These are phyloP conservation scores for Schizopora paradoxa DNA, from an alignment of 1,284 basidiomycete genomes.

Conservation along the genomic window DNA sequence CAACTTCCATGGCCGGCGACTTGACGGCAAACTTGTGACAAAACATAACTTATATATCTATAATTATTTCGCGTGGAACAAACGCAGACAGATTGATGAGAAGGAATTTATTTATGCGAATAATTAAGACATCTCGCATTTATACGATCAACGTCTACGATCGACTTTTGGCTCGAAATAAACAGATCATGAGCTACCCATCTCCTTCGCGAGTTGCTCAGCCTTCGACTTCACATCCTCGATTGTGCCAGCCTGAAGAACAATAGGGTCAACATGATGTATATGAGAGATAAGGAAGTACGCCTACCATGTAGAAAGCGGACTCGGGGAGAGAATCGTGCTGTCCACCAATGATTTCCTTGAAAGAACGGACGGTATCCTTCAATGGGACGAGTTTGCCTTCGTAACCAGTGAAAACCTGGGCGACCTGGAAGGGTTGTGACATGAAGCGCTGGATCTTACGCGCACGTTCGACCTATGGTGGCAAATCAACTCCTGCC, in stretches of 20 bases:
- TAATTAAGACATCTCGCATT: no score
- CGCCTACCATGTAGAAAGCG: constrained; percentile 82
- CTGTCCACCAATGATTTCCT: constrained; percentile 88
- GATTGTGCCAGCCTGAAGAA: constrained; percentile 69
- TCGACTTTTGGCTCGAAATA: background rate
- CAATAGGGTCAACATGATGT: background rate
- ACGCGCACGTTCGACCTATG: constrained; percentile 81
- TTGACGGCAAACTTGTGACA: no score
- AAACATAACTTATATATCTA: no score
- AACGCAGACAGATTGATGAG: background rate
- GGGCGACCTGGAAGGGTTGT: constrained; percentile 98
- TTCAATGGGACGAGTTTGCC: constrained; percentile 92
- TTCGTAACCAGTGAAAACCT: constrained; percentile 99
- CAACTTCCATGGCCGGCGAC: no score
- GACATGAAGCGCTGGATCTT: constrained; percentile 98
- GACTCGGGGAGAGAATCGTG: constrained; percentile 91
- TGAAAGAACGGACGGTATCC: constrained; percentile 91
- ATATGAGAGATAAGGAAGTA: constrained; percentile 4
- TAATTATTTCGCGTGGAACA: no score
- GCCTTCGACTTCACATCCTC: constrained; percentile 96
- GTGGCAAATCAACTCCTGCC: constrained; percentile 13
- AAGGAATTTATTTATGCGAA: no score
- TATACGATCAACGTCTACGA: no score
- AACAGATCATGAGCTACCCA: constrained; percentile 48
- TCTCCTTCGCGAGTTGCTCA: constrained; percentile 92